Evolutionary conservation across 805 yeast species (phyloP), one percentile per base, ranked within the genome.

Genomic region (Lachancea fermentati): DNA sequence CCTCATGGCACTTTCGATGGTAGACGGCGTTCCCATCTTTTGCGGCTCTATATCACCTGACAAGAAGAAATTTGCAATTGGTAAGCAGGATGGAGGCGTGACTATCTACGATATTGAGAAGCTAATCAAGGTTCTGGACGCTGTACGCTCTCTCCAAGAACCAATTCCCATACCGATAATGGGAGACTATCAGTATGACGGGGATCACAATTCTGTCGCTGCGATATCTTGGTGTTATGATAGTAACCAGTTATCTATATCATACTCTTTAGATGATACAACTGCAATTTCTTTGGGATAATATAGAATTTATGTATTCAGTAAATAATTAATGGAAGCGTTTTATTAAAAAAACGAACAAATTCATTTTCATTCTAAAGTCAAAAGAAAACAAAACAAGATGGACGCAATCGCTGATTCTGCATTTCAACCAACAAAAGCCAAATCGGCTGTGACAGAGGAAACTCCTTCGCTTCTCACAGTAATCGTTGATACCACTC

Each of bases 401-500:
- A 61, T 61, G 66, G 66, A 61, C 48, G 65, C 61, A n/a, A 61
- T 61, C 19, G 44, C 64, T 17, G 66, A 61, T 41, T 58, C 66
- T 18, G 52, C 60, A 2, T 60, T 61, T 34, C 59, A 58, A 19
- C 49, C 41, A 11, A 54, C 58, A 3, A 54, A 51, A 26, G 37
- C 51, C 1, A 49, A 49, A 30, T 37, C 53, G 9, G 44, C 47
- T 8, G 48, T 43, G 12, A 45, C 53, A 4, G 86, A 78, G 40
- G 89, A 82, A 44, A 65, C 78, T 8, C 96, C 96, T 1, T 85
- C 95, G 1, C 67, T 89, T 28, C 71, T 91, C 25, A 79, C 86
- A 0, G 78, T 93, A 16, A 70, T 91, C 2, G 59, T 91, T 4
- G 97, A 91, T 48, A 68, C 86, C 7, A 79, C 85, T 35, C 88